These are phyloP conservation scores for Lathyrus aphaca DNA, from an alignment of 306 rosid genomes.

Conservation along the genomic window DNA sequence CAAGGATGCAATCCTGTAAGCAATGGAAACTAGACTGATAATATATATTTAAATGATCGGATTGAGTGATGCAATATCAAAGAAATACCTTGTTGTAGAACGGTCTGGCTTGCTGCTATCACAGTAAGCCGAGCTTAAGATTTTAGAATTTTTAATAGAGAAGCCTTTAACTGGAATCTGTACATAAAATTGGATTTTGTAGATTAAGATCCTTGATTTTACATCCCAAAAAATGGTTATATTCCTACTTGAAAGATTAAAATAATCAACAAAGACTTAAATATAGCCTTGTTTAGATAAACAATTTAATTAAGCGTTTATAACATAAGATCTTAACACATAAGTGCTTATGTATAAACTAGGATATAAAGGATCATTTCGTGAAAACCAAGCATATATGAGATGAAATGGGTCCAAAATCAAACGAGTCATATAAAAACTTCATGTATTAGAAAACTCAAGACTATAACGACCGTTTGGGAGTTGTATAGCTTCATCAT, in stretches of 20 bases:
- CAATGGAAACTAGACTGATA: conserved; percentile 28
- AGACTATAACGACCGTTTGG: conserved; percentile 22
- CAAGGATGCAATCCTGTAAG: conserved; percentile 32
- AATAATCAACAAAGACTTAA: not conserved
- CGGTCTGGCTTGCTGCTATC: conserved; percentile 93
- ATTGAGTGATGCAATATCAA: conserved; percentile 25
- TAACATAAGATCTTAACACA: too few species aligned
- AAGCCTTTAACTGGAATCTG: conserved; percentile 82
- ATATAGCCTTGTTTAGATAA: too few species aligned
- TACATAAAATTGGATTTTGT: conserved; percentile 38
- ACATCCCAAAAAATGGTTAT: conserved; percentile 26
- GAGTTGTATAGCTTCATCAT: conserved; percentile 45
- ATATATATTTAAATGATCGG: not conserved
- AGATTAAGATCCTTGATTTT: conserved; percentile 33
- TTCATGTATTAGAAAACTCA: conserved; percentile 25
- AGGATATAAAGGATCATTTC: conserved; percentile 2
- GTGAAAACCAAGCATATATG: conserved; percentile 36
- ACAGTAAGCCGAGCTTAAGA: conserved; percentile 77
- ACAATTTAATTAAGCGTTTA: too few species aligned
- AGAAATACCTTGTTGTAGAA: conserved; percentile 58
- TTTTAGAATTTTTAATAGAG: conserved; percentile 61
- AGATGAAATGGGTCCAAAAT: conserved; percentile 22
- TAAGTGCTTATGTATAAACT: too few species aligned
- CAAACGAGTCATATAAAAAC: conserved; percentile 3
- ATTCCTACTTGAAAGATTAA: not conserved